phyloP scores from a whole-genome alignment of 2,329 filamentous ascomycete species.

The Penicillium sp. region DNA sequence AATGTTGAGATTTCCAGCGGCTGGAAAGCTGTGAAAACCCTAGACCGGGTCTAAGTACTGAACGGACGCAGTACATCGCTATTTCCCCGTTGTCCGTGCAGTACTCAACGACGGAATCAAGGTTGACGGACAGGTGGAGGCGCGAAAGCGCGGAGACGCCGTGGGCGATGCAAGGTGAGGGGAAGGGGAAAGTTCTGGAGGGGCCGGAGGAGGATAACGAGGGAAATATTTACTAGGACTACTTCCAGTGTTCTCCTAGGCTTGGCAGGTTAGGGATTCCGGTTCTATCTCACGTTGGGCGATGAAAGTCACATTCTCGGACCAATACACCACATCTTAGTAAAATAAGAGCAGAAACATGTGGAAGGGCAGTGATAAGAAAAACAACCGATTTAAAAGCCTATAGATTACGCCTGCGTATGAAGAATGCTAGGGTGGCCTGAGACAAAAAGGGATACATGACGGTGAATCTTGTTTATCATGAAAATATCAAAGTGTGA shows the following conservation, averaged over 20 bases:
- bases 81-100: neutral
- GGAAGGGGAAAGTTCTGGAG: no score
- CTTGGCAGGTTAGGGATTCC: neutral
- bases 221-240: no score
- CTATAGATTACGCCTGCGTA: constrained; percentile 47
- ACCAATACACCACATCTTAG: constrained; percentile 10
- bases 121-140: neutral
- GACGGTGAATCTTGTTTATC: constrained; percentile 55
- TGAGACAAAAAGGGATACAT: constrained; percentile 46
- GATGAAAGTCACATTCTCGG: constrained; percentile 4
- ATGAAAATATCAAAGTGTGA: constrained; percentile 33
- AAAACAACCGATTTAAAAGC: constrained; percentile 24
- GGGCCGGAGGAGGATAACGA: no score
- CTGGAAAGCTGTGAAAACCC: neutral
- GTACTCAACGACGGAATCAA: neutral
- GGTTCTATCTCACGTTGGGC: neutral
- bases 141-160: no score
- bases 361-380: constrained; percentile 29
- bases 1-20: no score
- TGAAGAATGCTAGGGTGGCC: constrained; percentile 42
- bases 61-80: neutral
- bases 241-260: neutral
- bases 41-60: neutral
- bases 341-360: constrained; percentile 21
- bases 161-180: no score